Conservation (phyloP, 1,139 yeast genomes). For the Scheffersomyces illinoinensis region DNA sequence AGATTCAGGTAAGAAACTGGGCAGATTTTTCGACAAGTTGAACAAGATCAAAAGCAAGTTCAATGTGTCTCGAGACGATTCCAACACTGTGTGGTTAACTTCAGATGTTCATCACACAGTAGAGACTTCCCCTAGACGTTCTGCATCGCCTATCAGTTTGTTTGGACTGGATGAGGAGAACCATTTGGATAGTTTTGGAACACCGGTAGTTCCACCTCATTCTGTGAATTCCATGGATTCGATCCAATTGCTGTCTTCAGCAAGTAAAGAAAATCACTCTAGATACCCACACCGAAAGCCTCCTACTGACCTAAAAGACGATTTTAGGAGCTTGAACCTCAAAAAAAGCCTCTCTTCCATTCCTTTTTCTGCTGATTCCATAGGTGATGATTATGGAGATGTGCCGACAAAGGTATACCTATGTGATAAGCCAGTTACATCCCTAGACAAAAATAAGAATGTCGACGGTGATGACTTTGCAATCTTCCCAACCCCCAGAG, state of each 20-base stretch:
- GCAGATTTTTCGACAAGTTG: conserved; percentile 18
- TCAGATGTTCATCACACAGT: not conserved
- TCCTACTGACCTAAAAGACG: conserved; percentile 8
- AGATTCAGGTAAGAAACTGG: conserved; percentile 4
- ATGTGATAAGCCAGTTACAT: conserved; percentile 35
- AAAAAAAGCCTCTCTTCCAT: conserved; percentile 21
- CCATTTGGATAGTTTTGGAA: conserved; percentile 13
- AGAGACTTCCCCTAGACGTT: conserved; percentile 5
- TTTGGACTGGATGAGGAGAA: conserved; percentile 14
- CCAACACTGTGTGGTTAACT: conserved; percentile 23
- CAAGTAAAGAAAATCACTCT: conserved; percentile 1
- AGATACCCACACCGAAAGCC: conserved; percentile 22
- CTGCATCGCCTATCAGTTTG: conserved; percentile 20
- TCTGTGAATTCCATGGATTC: not conserved
- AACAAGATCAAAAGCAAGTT: conserved; percentile 34
- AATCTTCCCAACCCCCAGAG: conserved; percentile 48
- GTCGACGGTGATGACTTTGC: conserved; percentile 5
- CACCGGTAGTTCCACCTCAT: conserved; percentile 5
- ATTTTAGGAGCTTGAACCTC: not conserved
- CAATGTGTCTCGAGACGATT: conserved; percentile 35
- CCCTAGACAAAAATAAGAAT: conserved; percentile 20
- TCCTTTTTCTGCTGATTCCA: conserved; percentile 49
- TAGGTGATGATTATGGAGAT: conserved; percentile 33
- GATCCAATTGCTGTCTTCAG: not conserved
- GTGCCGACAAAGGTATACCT: conserved; percentile 40